A percentile compares a stretch with the other conserved stretches of the same genome.
Conservation (phyloP, 2,329 filamentous ascomycete species). For the Phaeosphaeria sp. region DNA sequence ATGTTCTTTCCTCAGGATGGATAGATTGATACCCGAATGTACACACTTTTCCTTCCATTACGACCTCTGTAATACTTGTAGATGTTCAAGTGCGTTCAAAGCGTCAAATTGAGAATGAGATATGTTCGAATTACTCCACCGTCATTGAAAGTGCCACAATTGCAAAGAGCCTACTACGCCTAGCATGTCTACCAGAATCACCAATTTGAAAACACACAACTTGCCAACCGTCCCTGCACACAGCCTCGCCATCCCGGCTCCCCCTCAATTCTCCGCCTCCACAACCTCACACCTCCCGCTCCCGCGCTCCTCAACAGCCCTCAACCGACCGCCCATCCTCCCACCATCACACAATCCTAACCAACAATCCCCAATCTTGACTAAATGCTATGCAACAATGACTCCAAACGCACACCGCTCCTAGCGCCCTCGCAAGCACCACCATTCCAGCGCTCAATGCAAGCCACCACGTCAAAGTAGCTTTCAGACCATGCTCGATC, state of each 20-base stretch:
- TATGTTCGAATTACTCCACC: neutral
- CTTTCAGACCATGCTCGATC: neutral
- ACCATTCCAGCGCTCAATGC: neutral
- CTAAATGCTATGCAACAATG: neutral
- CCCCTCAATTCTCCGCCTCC: neutral
- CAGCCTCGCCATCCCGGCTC: neutral
- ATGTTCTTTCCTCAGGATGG: conserved; percentile 20
- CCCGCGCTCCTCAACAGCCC: conserved; percentile 3
- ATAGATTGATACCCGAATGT: conserved; percentile 35
- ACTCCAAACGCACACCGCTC: conserved; percentile 5
- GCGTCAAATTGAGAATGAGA: neutral
- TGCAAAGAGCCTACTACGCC: no score
- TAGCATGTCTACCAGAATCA: neutral
- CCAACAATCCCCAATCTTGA: neutral
- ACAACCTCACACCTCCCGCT: neutral
- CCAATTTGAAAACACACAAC: neutral
- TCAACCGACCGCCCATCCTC: no score
- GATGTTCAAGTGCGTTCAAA: neutral
- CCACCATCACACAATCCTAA: no score
- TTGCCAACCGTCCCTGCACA: neutral
- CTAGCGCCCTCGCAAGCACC: neutral
- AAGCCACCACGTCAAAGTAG: neutral
- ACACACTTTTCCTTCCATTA: conserved; percentile 19
- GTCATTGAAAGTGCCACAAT: no score
- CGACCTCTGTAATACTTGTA: conserved; percentile 15